Base-by-base conservation (phyloP, 2,329 filamentous ascomycete species). In the Elsinoe arachidis region DNA sequence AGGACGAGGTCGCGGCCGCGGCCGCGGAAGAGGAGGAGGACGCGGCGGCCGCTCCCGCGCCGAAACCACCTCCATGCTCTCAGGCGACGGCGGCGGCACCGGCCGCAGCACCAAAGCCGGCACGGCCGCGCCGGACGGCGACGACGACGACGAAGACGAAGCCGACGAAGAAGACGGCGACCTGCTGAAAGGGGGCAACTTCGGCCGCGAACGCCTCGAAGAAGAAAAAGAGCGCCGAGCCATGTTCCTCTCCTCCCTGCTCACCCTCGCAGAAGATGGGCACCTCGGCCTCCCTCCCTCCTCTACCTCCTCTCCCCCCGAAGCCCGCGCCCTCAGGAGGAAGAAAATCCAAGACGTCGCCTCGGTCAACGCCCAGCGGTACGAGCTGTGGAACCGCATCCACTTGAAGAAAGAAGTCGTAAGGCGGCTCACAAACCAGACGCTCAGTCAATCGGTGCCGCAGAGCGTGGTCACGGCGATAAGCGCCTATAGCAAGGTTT, bases 371-470 rank as follows among this genome's bases (percentile, higher is more conserved):
- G 82, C 83, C 63, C 78, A 82, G 56, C 79, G 87, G 51, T 90
- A 87, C 67, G 85, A 86, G 68, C 78, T 81, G 19, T 90, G 83
- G 80, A 80, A 86, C 60, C 81, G 83, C 9, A 81, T 83, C 34
- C 87, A 86, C 64, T 73, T 91, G 39, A 80, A 82, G 19, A 84
- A 86, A 62, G 79, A 83, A 5, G 83, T 85, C 15, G 84, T 90
- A 58, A 81, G 87, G 67, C 79, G 84, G 79, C 81, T 91, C 60
- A 85, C 90, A 67, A 92, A 91, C 66, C 86, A 87, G 59, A 89
- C 87, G 1, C 84, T 90, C 7, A 89, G 86, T 0, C 88, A 91
- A 68, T 90, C 86, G 1, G 87, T 89, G 0, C 86, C 86, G 0
- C 78, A 81, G 17, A 86, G 82, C 63, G 85, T 90, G 52, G 84